phyloP scores from a whole-genome alignment of 2,329 filamentous ascomycete genomes.

The Ascochyta viciae-villosae region DNA sequence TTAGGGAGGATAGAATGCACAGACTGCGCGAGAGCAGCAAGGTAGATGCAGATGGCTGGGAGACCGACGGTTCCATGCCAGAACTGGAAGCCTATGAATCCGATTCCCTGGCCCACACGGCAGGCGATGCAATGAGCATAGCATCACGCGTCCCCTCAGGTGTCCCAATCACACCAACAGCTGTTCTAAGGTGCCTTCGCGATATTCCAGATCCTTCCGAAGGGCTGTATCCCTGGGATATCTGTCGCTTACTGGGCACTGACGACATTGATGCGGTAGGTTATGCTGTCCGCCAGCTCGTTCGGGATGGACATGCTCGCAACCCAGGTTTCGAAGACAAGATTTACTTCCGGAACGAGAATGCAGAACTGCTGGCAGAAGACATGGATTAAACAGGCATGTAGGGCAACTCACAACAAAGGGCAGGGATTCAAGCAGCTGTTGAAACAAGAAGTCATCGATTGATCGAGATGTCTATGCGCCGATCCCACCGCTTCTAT shows the following conservation, averaged over 20 bases:
- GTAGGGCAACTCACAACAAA: background rate
- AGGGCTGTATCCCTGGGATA: background rate
- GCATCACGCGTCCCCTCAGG: background rate
- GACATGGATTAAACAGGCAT: background rate
- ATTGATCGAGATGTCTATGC: background rate
- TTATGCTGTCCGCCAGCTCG: background rate
- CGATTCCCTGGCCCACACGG: background rate
- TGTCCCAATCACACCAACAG: background rate
- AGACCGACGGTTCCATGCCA: constrained; percentile 6
- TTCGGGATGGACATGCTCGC: background rate
- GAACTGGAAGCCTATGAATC: constrained; percentile 6
- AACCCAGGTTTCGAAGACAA: background rate
- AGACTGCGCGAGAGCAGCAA: background rate
- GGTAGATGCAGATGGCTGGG: background rate
- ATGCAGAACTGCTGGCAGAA: background rate
- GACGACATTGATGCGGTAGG: background rate
- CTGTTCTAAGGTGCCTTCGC: background rate
- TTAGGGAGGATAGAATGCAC: background rate
- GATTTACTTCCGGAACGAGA: background rate
- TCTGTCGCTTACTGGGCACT: background rate
- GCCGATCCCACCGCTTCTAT: background rate
- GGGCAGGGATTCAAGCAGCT: too few relatives aligned
- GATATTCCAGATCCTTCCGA: background rate
- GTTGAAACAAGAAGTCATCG: background rate
- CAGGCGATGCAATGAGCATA: background rate